Base-by-base conservation (phyloP, 1,139 yeast species). In the Protomyces arabidopsidicola region DNA sequence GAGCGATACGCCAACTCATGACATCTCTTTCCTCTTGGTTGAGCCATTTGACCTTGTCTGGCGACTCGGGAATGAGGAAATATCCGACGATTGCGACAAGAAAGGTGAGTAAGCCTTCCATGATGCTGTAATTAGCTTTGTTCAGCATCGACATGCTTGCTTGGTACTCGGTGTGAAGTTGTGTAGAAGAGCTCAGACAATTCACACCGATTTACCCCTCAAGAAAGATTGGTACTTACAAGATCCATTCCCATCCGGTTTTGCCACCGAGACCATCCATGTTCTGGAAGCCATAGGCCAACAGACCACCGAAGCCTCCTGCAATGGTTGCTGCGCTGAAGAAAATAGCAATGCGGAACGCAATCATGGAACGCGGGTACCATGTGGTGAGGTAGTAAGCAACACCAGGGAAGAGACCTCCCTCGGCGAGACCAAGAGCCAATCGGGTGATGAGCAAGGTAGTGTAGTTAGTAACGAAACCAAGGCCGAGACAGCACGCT, bases 261-360 rank as follows among this genome's bases (percentile, higher is more conserved):
- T 84, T 79, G 6, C 67, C 55, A 6, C 81, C 75, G 60, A 84
- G 80, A 63, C 85, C 85, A 6, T 58, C 22, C 51, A 65, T 55
- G 8, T 61, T 55, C 50, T 55, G 53, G 22, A 65, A 22, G 14
- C 58, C 67, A 31, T 50, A 64, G 34, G 88, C 88, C 66, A 88
- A 81, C 60, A 89, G 82, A 65, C 95, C 95, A 64, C 90, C 87
- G 74, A 88, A 87, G 2, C 91, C 95, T 72, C 93, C 90, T 31
- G 91, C 87, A 66, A 87, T 78, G 70, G 86, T 81, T 14, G 89
- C 84, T 57, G 89, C 86, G 53, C 87, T 66, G 75, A 86, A 86
- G 74, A 87, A 87, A 59, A 84, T 81, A 12, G 86, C 81, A 42
- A 84, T 85, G 64, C 93, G 76, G 71, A 84, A 81, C 73, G 85